Conservation (phyloP, 352 stramenopile genomes). For the Globisporangium orthogonon region DNA sequence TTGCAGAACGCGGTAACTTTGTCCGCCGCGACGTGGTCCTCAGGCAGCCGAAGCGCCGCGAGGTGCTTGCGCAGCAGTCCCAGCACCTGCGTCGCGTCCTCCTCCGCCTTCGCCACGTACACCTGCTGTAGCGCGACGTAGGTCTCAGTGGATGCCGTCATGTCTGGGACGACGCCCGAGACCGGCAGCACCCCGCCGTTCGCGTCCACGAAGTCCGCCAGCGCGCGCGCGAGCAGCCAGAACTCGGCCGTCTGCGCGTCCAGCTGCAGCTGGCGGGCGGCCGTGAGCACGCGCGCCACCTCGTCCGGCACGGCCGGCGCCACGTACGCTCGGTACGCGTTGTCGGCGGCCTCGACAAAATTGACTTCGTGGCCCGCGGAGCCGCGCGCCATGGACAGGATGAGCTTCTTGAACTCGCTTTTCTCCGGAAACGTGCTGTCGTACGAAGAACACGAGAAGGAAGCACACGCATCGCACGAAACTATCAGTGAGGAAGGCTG, state of each 20-base stretch:
- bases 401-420: slow-evolving; percentile 76
- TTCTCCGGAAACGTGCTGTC: slow-evolving; percentile 88
- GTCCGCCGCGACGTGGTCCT: slow-evolving; percentile 43
- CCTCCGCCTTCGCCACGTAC: slow-evolving; percentile 89
- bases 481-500: too few species aligned
- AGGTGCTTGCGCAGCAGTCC: slow-evolving; percentile 28
- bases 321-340: slow-evolving; percentile 92
- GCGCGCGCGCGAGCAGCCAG: slow-evolving; percentile 66
- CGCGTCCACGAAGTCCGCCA: slow-evolving; percentile 73
- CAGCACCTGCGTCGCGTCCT: slow-evolving; percentile 45
- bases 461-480: not conserved
- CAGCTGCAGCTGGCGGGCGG: slow-evolving; percentile 28
- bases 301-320: slow-evolving; percentile 75
- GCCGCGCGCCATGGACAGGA: slow-evolving; percentile 57
- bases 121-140: slow-evolving; percentile 94
- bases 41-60: slow-evolving; percentile 17
- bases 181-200: slow-evolving; percentile 73
- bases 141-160: slow-evolving; percentile 93
- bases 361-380: slow-evolving; percentile 89
- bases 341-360: slow-evolving; percentile 91
- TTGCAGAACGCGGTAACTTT: slow-evolving; percentile 90
- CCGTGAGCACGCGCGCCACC: slow-evolving; percentile 50
- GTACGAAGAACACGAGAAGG: too few species aligned
- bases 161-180: slow-evolving; percentile 94
- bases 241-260: slow-evolving; percentile 53